These are phyloP conservation scores for Salix koriyanagi DNA, from an alignment of 345 rosid species.

Conservation along the genomic window DNA sequence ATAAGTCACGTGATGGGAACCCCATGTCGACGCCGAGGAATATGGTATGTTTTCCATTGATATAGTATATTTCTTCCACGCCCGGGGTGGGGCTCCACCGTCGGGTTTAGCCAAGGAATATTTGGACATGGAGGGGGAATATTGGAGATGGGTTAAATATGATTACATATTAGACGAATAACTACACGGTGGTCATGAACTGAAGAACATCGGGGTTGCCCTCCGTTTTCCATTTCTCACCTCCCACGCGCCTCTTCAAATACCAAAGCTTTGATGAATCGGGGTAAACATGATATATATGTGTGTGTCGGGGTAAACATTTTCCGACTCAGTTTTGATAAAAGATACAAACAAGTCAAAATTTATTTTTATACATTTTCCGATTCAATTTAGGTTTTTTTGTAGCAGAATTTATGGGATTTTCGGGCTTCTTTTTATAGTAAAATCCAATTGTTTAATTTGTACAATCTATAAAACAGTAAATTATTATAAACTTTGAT, in stretches of 20 bases:
- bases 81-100: constrained; percentile 47
- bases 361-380: too few species aligned
- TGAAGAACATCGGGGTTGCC: constrained; percentile 5
- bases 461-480: too few species aligned
- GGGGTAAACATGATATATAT: too few species aligned
- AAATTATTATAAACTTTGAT: not conserved
- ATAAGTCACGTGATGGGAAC: constrained; percentile 54
- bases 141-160: constrained; percentile 30
- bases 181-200: constrained; percentile 40
- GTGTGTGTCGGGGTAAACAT: too few species aligned
- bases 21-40: constrained; percentile 72
- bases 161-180: constrained; percentile 44
- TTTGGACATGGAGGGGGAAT: constrained; percentile 61
- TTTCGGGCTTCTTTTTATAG: too few species aligned
- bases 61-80: constrained; percentile 5
- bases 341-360: too few species aligned
- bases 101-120: constrained; percentile 31
- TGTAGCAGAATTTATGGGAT: too few species aligned
- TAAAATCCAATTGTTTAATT: too few species aligned
- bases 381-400: too few species aligned
- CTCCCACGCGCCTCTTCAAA: constrained; percentile 9
- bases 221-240: constrained; percentile 2
- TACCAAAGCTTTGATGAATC: not conserved
- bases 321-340: too few species aligned
- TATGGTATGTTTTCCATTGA: constrained; percentile 21